Evolutionary conservation across 441 rosid species (phyloP), one percentile per base, ranked within the genome.

Genomic region (Cnidoscolus chayamansa): DNA sequence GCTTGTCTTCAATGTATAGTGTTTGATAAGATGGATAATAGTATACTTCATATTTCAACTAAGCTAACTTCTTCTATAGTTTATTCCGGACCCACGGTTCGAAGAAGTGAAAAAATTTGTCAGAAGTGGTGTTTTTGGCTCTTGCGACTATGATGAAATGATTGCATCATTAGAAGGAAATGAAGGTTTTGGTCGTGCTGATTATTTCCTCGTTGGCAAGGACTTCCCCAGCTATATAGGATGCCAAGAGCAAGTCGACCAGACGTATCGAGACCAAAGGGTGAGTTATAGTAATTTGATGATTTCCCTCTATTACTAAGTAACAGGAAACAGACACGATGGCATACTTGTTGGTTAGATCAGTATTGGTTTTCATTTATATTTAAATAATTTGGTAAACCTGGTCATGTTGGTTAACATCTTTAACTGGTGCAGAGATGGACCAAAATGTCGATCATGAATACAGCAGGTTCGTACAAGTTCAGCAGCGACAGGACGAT

Each of bases 401-500:
- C 65, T n/a, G 31, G 48, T 11, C 47, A 43, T 68, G 32, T 47
- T 19, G 3, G 2, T 58, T 76, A 54, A 78, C 68, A 19, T 37
- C 69, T 59, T 43, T 35, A 10, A 61, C 7, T 61, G 63, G 43
- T 77, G 73, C 97, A 94, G 98, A 79, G 47, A 85, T 90, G 97
- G 98, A 89, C 90, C 43, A 84, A 83, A 70, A 94, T 94, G 97
- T 90, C 98, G 25, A 92, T 94, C 83, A 37, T 94, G 87, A 94
- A 92, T 69, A 86, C 97, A 6, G 97, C 97, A 6, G 90, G 97
- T 54, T 92, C 97, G 10, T 77, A 76, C 90, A 92, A 89, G 83
- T 94, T 94, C 87, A 92, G 98, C 81, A 94, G 98, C 71, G 98
- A 94, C 84, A 84, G 98, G 63, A 92, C 98, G 0, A 90, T 94